These are phyloP conservation scores for Penicillium corylophilum DNA, from an alignment of 2,329 filamentous ascomycete genomes.

Conservation along the genomic window DNA sequence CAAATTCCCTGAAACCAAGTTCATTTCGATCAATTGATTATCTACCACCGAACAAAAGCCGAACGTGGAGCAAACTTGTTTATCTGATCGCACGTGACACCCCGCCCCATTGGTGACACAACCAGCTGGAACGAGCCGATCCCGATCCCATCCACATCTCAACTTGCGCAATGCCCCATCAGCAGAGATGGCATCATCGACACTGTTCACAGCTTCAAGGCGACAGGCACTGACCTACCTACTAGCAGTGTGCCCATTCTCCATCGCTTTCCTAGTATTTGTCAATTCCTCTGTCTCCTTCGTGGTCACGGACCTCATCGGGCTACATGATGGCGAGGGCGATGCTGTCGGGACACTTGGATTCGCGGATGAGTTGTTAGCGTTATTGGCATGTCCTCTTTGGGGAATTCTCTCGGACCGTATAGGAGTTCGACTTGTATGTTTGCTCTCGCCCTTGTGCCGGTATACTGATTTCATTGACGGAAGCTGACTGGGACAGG, in stretches of 20 bases:
- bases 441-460: constrained; percentile 15
- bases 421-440: constrained; percentile 49
- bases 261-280: constrained; percentile 65
- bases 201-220: constrained; percentile 57
- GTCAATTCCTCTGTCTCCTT: constrained; percentile 65
- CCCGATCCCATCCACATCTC: constrained; percentile 1
- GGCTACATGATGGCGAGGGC: constrained; percentile 55
- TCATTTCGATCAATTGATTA: neutral
- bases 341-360: constrained; percentile 59
- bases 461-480: neutral
- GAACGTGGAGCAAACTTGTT: neutral
- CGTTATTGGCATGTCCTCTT: constrained; percentile 48
- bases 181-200: constrained; percentile 29
- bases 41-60: neutral
- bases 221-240: constrained; percentile 61
- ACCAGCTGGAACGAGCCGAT: constrained; percentile 4
- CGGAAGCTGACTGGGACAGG: constrained; percentile 30
- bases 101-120: constrained; percentile 3
- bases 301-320: constrained; percentile 63
- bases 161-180: constrained; percentile 15
- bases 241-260: constrained; percentile 62
- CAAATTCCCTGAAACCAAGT: neutral
- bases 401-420: constrained; percentile 53
- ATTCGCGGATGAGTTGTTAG: constrained; percentile 52
- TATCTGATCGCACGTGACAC: constrained; percentile 9